A percentile compares a stretch with the other conserved stretches of the same genome.
Evolutionary conservation across 805 yeast species (phyloP).

Genomic region (Candida berthetii): DNA sequence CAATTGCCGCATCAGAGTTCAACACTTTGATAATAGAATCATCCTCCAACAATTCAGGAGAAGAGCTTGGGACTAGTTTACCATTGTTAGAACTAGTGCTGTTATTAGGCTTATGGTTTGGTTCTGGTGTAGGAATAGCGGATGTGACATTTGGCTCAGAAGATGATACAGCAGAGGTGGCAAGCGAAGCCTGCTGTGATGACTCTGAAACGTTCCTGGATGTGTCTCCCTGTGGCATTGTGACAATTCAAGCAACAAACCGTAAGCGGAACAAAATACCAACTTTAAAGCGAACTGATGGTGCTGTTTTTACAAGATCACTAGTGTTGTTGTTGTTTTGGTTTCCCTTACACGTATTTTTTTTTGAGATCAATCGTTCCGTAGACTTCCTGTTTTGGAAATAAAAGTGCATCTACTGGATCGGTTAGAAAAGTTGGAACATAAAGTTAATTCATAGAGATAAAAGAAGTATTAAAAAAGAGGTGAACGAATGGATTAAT

Average conservation of each 20-base stretch:
- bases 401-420: not conserved
- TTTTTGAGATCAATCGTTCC: too few relatives aligned
- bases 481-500: too few relatives aligned
- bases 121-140: not conserved
- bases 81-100: not conserved
- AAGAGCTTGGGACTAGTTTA: slow-evolving; percentile 19
- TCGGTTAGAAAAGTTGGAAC: too few relatives aligned
- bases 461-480: too few relatives aligned
- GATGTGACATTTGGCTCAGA: not conserved
- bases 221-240: not conserved
- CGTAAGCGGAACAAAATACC: not conserved
- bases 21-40: slow-evolving; percentile 46
- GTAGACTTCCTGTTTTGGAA: slow-evolving; percentile 7
- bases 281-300: not conserved
- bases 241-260: not conserved
- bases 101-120: not conserved
- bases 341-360: too few relatives aligned
- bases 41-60: slow-evolving; percentile 36
- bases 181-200: not conserved
- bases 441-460: too few relatives aligned
- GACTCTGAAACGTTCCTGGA: not conserved
- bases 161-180: not conserved
- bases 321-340: too few relatives aligned
- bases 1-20: slow-evolving; percentile 72
- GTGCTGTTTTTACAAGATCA: not conserved